Evolutionary conservation across 1,139 yeast genomes (phyloP), one percentile per base, ranked within the genome.

Genomic region (Kurtzmaniella quercitrusa): DNA sequence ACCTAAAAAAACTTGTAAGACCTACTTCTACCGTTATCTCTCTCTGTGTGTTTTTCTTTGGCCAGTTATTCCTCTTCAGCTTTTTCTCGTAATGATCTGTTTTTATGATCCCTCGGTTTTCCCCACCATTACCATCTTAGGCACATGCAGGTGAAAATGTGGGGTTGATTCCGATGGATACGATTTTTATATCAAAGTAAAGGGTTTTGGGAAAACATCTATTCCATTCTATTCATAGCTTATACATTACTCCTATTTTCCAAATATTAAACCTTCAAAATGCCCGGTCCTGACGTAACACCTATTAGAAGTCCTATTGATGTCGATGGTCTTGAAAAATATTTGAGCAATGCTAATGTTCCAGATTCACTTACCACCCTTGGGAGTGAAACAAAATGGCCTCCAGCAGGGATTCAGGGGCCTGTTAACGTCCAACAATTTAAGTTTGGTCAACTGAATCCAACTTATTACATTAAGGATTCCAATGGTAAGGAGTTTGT

Each of bases 371-470:
- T 25, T 21, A 34, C 42, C 12, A 21, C 40, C 9, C 27, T 40
- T 11, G 45, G 46, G 3, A 27, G 42, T 9, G 36, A 25, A 11
- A 29, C 25, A 3, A 2, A 29, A 15, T 42, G 47, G 47, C 45
- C 45, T 3, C 19, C 19, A 10, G 14, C 39, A 11, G 16, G 16
- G 5, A 44, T 44, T 46, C 50, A 41, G 51, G 49, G 34, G 52
- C 71, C 62, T 18, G 46, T 60, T 3, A 45, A 55, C 0, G 56
- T 79, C 41, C 63, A 73, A 48, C 87, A 82, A 57, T 82, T 82
- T 61, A 70, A 72, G 17, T 80, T 77, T 59, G 88, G 88, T 12
- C 88, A 82, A 57, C 78, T 84, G 3, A 82, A 82, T 56, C 88
- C 87, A 14, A 81, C 86, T 0, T 81, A 80, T 53, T 70, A 75